Percentiles rank a stretch among this genome's conserved stretches.
Evolutionary conservation across 2,329 filamentous ascomycete species (phyloP).

Genomic region (Ceratocystis papillata): DNA sequence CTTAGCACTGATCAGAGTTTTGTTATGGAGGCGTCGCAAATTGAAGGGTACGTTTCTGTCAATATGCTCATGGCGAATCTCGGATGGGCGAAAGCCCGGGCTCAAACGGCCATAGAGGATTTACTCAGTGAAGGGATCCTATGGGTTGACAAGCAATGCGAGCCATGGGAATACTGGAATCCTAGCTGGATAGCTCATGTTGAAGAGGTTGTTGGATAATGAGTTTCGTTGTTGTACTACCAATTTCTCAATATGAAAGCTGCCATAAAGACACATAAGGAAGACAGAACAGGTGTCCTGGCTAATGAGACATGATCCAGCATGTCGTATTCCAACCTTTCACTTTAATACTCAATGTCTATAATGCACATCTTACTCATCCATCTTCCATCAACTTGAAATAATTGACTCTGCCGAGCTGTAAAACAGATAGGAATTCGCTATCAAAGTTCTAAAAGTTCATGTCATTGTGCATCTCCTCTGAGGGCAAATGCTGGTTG

Average conservation of each 20-base stretch:
- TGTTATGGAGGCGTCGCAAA: conserved; percentile 80
- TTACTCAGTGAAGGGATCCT: conserved; percentile 78
- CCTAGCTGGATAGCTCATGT: conserved; percentile 57
- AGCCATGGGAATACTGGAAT: conserved; percentile 84
- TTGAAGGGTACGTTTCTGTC: conserved; percentile 80
- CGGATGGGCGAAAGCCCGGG: conserved; percentile 70
- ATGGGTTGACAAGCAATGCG: conserved; percentile 80
- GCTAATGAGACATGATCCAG: not conserved
- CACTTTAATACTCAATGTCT: not conserved
- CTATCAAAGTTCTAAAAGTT: not conserved
- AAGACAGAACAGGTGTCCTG: conserved; percentile 7
- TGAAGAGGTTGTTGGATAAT: conserved; percentile 1
- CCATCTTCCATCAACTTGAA: not conserved
- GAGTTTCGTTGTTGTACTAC: not conserved
- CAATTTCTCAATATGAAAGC: not conserved
- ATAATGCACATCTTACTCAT: not conserved
- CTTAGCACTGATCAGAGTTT: conserved; percentile 88
- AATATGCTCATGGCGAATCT: conserved; percentile 83
- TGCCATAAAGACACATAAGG: not conserved
- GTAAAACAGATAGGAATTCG: not conserved
- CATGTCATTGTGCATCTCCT: not conserved
- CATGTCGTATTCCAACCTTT: not conserved
- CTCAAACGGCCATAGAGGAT: conserved; percentile 85
- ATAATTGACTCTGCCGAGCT: not conserved
- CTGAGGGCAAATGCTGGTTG: not conserved